Evolutionary conservation across 306 rosid species (phyloP), one percentile per base, ranked within the genome.

Genomic region (Lathyrus oleraceus): DNA sequence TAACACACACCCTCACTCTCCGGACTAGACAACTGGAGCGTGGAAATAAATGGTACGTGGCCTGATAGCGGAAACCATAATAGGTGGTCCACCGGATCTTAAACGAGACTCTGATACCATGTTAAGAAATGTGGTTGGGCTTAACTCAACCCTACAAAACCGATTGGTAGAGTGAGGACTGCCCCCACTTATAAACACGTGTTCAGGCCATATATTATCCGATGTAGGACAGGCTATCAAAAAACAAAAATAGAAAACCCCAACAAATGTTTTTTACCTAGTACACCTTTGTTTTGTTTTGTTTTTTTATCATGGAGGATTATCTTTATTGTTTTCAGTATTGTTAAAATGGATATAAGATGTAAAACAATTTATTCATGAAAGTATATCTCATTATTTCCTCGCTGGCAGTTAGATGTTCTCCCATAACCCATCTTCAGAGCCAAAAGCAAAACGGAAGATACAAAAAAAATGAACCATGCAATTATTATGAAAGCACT

Each of bases 381-480:
- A 25, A 6, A 56, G 16, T 56, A 27, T 56, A 56, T 27, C 28
- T 56, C 38, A 56, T 56, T 13, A 25, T 27, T 56, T 56, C 16
- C 17, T 56, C 17, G 1, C 39, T 25, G 38, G 19, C 38, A 56
- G 35, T 13, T 56, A 56, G 19, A 23, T 13, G 9, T 23, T 54
- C 28, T 12, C 5, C 35, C 36, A 23, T 14, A 54, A 23, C 36
- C 36, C 35, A 5, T 54, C 4, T 23, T 10, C 35, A 56, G 38
- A 23, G 35, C 16, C 35, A 54, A 15, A 23, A 23, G 16, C 35
- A 11, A 54, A 54, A 21, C 11, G 61, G 61, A 54, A 54, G 32
- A 54, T 54, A 54, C 61, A 35, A 54, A 9, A 54, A 54, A 15
- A 60, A 15, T 30, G 7, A 69, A 61, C 59, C 66, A 30, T 13